Evolutionary conservation across 2,329 filamentous ascomycete species (phyloP), one percentile per base, ranked within the genome.

Genomic region (Ambrosiella cleistominuta): DNA sequence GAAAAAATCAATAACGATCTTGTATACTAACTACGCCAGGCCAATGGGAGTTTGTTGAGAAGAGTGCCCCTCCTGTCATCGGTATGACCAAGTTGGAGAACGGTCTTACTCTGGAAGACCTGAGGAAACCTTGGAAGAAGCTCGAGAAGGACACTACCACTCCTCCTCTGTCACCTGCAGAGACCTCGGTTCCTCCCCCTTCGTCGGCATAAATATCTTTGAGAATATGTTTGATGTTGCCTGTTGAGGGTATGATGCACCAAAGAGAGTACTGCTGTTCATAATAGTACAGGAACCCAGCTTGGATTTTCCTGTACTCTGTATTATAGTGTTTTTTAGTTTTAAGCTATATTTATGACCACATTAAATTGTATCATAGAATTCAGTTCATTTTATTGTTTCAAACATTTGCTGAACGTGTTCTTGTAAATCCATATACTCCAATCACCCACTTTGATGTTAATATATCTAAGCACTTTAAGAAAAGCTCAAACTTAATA

Each of bases 31-130:
- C 57, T 51, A 12, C 27, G 53, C 12, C 58, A 86, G 86, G 86
- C 1, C 76, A 85, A 67, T 98, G 88, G 74, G 89, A 96, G 67
- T 95, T 97, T 67, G 89, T 96, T 39, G 88, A 84, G 75, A 96
- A 88, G 72, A 89, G 88, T 7, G 93, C 96, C 65, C 77, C 89
- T 2, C 82, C 93, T 0, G 80, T 95, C 42, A 91, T 98, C 67
- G 93, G 93, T 37, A 82, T 96, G 62, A 97, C 90, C 17, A 96
- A 95, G 71, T 72, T 98, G 57, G 59, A 61, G 38, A 81, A 88
- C 61, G 89, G 89, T 7, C 70, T 95, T 36, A 95, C 89, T 19
- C 71, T 91, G 66, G 88, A 91, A 64, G 83, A 86, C 47, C 72
- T 98, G 67, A 93, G 88, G 75, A 81, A 82, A 65, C 86, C 90